Evolutionary conservation across 2,329 filamentous ascomycete genomes (phyloP).

Genomic region (Trichoderma guizhouense): DNA sequence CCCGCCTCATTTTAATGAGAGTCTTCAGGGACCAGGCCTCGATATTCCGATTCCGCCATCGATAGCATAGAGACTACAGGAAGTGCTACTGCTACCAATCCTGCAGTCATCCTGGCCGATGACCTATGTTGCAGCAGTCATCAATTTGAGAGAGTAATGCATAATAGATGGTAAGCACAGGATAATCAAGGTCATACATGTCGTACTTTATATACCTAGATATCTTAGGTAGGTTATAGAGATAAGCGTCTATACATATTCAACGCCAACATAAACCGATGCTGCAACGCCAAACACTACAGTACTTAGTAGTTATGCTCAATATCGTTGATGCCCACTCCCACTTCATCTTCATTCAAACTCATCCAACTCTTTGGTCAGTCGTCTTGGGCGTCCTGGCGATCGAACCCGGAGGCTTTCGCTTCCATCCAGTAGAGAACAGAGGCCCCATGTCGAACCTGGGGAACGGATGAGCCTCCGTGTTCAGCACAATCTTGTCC

Average conservation of each 20-base stretch:
- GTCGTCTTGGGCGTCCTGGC: slow-evolving; percentile 40
- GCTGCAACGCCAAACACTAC: neutral
- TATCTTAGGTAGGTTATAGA: neutral
- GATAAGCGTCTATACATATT: neutral
- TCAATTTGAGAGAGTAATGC: neutral
- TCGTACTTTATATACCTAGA: neutral
- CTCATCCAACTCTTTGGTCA: neutral
- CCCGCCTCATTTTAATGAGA: neutral
- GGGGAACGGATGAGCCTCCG: slow-evolving; percentile 88
- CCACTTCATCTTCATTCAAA: neutral
- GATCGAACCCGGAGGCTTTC: slow-evolving; percentile 57
- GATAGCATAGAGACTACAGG: neutral
- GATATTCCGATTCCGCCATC: neutral
- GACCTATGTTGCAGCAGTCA: neutral
- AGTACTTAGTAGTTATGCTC: neutral
- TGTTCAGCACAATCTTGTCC: slow-evolving; percentile 88
- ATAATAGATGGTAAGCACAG: neutral
- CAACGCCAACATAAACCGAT: neutral
- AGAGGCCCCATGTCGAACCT: slow-evolving; percentile 76
- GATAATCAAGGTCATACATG: neutral
- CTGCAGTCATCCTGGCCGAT: neutral
- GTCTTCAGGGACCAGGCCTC: neutral
- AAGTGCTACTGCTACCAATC: neutral
- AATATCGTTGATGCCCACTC: neutral
- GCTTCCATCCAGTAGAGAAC: slow-evolving; percentile 78